Evolutionary conservation across 176 grass and related monocot genomes (phyloP), one percentile per base, ranked within the genome.

Genomic region (Bromus sterilis): DNA sequence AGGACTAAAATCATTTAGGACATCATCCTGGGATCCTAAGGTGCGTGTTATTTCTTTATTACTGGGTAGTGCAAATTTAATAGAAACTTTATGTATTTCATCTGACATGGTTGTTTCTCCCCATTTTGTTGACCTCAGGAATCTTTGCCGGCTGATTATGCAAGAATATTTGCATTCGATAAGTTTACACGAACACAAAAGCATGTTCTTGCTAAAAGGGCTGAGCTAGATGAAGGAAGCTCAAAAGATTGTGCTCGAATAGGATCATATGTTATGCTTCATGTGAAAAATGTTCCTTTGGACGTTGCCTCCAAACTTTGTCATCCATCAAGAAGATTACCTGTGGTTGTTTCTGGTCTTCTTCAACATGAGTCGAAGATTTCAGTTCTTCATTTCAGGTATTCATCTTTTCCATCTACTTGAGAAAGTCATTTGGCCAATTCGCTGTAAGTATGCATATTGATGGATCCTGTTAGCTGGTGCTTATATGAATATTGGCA

Each of bases 331-430:
- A 85, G 81, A 89, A 82, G 71, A 70, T 82, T 87, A 81, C 90
- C 89, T 68, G 84, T 89, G 13, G 65, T 88, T 80, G 75, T 76
- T 80, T 89, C 75, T 89, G 87, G 87, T 63, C 86, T 97, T 87
- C 67, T 98, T 60, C 90, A 95, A 87, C 96, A 98, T 24, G 93
- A 98, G 77, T 93, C 92, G 7, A 98, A 98, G 80, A 91, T 98
- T 80, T 98, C 93, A 77, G 84, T 95, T 83, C 90, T 95, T 82
- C 96, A 98, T 56, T 98, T 95, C 87, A 98, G 93, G 96, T 95
- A 93, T 48, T 78, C 41, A 56, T 41, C 30, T 82, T 85, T 46
- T 70, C 43, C 53, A 64, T 31, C 43, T 75, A 55, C 12, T 42
- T 14, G 26, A 46, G 26, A 80, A 66, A 37, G 23, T 23, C 12